Base-by-base conservation (phyloP, 306 rosid genomes). In the Vicia faba region DNA sequence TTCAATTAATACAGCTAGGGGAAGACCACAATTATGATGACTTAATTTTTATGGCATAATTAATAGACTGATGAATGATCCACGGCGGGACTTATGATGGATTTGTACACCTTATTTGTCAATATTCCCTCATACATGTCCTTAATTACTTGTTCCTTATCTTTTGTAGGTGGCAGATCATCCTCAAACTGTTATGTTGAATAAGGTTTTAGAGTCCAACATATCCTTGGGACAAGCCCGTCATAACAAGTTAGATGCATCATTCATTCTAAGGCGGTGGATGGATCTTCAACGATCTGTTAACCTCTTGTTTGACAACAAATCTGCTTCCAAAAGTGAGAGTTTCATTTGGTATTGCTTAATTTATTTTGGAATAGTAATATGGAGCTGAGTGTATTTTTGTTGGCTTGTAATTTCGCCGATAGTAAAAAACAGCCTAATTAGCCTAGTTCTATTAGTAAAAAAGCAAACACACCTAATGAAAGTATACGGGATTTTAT, bases 201-300 rank as follows among this genome's bases (percentile, higher is more conserved):
- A 20, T 60, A 88, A 86, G 87, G 89, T 93, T 82, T 73, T 93
- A 57, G 76, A 86, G 58, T 71, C 86, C 50, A 93, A 93, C 79
- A 83, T 79, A 55, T 56, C 65, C 36, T 80, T 93, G 43, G 84
- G 85, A 67, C 75, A 86, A 56, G 91, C 91, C 65, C 83, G 79
- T 79, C 62, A 48, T 61, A 72, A 82, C 71, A 82, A 87, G 43
- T 61, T 33, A 26, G 88, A 83, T 46, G 57, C 38, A 64, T 33
- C 82, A 26, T 54, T 40, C 51, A 76, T 79, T 65, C 76, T 86
- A 49, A 65, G 64, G 66, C 70, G 67, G 68, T 93, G 98, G 97
- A 84, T 80, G 96, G 84, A 78, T 62, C 97, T 93, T 79, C 98
- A 93, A 81, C 87, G 79, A 81, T 83, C 93, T 62, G 70, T 89